These are phyloP conservation scores for Aspergillus glaucus DNA, from an alignment of 2,329 filamentous ascomycete species.

Conservation along the genomic window DNA sequence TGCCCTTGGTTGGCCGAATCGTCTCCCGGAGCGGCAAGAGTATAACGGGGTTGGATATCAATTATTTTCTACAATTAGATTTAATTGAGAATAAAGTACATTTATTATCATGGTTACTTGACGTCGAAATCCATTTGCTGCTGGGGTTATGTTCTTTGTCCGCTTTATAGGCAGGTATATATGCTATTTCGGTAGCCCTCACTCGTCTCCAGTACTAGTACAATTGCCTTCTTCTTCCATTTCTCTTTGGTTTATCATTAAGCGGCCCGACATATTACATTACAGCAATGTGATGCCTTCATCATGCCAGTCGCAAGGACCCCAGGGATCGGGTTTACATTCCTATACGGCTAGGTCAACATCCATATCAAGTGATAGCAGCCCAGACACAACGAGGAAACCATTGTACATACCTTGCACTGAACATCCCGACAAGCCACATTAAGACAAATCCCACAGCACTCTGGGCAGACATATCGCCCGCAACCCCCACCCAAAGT, in stretches of 20 bases:
- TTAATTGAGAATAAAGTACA: no score
- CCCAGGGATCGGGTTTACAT: slow-evolving; percentile 30
- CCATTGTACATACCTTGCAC: slow-evolving; percentile 20
- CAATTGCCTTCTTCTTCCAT: no score
- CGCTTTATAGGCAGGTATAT: no score
- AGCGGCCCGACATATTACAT: neutral
- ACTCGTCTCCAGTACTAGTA: no score
- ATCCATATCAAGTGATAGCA: neutral
- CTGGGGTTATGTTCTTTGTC: no score
- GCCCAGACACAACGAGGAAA: neutral
- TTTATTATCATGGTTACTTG: no score
- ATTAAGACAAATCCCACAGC: slow-evolving; percentile 29
- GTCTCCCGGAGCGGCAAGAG: neutral
- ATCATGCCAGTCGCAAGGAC: slow-evolving; percentile 28
- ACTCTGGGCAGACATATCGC: slow-evolving; percentile 27
- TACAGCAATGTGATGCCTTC: neutral
- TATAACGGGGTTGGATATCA: no score
- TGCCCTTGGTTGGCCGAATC: slow-evolving; percentile 29
- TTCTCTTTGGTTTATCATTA: no score
- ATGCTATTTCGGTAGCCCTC: no score
- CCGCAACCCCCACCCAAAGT: slow-evolving; percentile 23
- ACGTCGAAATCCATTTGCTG: no score
- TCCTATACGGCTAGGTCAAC: slow-evolving; percentile 12
- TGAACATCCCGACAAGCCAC: slow-evolving; percentile 27
- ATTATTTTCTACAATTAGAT: no score